These are phyloP conservation scores for Cornus controversa DNA, from an alignment of 148 eudicot genomes.

Conservation along the genomic window DNA sequence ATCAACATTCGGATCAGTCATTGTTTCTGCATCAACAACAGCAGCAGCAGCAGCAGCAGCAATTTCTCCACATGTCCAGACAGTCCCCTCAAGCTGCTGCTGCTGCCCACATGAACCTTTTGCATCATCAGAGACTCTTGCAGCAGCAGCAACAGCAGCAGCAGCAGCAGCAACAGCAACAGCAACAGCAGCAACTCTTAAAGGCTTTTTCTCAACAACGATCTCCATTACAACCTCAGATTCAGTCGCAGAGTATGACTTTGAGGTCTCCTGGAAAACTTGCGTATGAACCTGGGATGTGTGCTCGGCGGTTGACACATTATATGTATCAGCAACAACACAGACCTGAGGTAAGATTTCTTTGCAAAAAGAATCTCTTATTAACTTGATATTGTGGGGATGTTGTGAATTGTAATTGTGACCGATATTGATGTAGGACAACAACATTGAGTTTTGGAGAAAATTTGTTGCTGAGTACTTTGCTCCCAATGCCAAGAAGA, in stretches of 20 bases:
- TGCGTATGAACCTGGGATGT: slow-evolving; percentile 50
- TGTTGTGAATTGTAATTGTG: not conserved
- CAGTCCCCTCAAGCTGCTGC: slow-evolving; percentile 79
- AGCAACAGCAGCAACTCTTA: slow-evolving; percentile 69
- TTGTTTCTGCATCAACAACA: slow-evolving; percentile 77
- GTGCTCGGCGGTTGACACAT: slow-evolving; percentile 52
- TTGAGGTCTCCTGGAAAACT: slow-evolving; percentile 41
- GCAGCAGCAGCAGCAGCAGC: slow-evolving; percentile 57
- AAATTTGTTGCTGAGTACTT: slow-evolving; percentile 81
- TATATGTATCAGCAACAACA: slow-evolving; percentile 60
- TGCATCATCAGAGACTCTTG: slow-evolving; percentile 75
- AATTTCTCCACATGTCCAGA: slow-evolving; percentile 67
- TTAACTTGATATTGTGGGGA: too few species aligned
- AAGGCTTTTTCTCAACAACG: slow-evolving; percentile 81
- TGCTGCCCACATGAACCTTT: slow-evolving; percentile 60
- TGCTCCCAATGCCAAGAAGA: slow-evolving; percentile 96
- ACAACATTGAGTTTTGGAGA: slow-evolving; percentile 93
- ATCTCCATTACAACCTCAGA: slow-evolving; percentile 41
- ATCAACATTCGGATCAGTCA: slow-evolving; percentile 77
- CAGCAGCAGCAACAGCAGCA: slow-evolving; percentile 26
- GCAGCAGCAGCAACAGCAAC: slow-evolving; percentile 40
- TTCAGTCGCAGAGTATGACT: slow-evolving; percentile 41
- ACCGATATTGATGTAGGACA: slow-evolving; percentile 51
- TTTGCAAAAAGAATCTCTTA: not conserved
- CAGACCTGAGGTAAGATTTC: slow-evolving; percentile 45